phyloP scores from a whole-genome alignment of 2,329 filamentous ascomycete genomes.

The Graphiopsis chlorocephala region DNA sequence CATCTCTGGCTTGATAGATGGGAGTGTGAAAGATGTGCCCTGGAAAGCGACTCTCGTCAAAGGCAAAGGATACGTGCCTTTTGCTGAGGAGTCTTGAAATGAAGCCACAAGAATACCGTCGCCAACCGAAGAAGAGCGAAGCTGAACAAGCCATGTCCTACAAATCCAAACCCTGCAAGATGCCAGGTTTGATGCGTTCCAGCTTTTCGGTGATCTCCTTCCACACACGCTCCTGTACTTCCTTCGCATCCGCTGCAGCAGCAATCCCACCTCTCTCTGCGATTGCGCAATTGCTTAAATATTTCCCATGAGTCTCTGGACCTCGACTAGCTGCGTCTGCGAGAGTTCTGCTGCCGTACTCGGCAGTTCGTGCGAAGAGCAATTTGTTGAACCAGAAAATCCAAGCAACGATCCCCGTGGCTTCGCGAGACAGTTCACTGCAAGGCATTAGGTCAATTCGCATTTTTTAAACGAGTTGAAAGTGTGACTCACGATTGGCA shows the following conservation, averaged over 20 bases:
- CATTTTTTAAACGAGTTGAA: neutral
- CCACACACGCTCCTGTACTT: constrained; percentile 40
- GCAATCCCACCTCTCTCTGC: constrained; percentile 32
- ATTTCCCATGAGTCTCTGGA: constrained; percentile 6
- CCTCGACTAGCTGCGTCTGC: constrained; percentile 33
- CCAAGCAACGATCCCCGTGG: neutral
- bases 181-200: constrained; percentile 37
- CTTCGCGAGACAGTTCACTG: neutral
- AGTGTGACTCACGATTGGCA: constrained; percentile 36
- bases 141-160: neutral
- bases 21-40: neutral
- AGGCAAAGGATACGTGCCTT: neutral
- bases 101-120: neutral
- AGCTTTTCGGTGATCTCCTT: constrained; percentile 40
- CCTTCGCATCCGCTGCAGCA: constrained; percentile 36
- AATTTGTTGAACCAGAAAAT: constrained; percentile 21
- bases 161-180: constrained; percentile 20
- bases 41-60: neutral
- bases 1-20: neutral
- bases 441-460: neutral
- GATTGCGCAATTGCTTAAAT: neutral
- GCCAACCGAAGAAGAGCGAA: neutral
- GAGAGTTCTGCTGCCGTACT: constrained; percentile 41
- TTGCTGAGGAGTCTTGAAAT: neutral
- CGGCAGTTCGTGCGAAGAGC: constrained; percentile 36